A percentile compares a stretch with the other conserved stretches of the same genome.
phyloP scores from a whole-genome alignment of 805 yeast genomes.

The Blastobotrys peoriensis region DNA sequence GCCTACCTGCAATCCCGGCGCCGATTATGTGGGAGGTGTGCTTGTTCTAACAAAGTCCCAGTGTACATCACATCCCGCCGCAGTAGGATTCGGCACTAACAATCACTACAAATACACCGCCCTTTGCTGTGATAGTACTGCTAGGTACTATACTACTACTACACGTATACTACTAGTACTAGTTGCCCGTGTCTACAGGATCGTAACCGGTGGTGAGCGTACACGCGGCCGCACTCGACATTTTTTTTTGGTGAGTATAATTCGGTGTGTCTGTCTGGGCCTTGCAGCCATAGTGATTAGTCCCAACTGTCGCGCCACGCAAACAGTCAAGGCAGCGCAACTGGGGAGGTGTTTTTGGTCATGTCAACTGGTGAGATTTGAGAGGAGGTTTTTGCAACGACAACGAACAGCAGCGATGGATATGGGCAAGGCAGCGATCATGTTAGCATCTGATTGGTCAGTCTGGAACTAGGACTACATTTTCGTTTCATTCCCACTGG shows the following conservation, averaged over 20 bases:
- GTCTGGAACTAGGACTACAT: too few species aligned
- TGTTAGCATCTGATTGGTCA: too few species aligned
- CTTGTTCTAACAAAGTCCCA: background rate
- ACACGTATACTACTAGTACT: constrained; percentile 1
- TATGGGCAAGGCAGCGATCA: too few species aligned
- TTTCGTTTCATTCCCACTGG: too few species aligned
- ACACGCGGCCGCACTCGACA: background rate
- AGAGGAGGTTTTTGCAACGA: too few species aligned
- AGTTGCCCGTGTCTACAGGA: background rate
- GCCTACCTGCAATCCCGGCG: background rate
- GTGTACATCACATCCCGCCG: background rate
- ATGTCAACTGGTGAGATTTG: too few species aligned
- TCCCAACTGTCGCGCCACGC: background rate
- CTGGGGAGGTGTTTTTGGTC: too few species aligned
- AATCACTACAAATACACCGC: background rate
- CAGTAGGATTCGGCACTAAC: background rate
- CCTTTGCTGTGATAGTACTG: background rate
- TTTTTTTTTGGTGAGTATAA: constrained; percentile 4
- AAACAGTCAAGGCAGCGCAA: too few species aligned
- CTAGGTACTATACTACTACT: constrained; percentile 4
- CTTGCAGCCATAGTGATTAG: background rate
- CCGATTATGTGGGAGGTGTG: constrained; percentile 1
- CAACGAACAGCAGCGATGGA: too few species aligned
- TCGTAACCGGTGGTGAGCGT: background rate
- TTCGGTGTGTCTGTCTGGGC: background rate